Base-by-base conservation (phyloP, 129 eudicot species). In the Centaurea solstitialis region DNA sequence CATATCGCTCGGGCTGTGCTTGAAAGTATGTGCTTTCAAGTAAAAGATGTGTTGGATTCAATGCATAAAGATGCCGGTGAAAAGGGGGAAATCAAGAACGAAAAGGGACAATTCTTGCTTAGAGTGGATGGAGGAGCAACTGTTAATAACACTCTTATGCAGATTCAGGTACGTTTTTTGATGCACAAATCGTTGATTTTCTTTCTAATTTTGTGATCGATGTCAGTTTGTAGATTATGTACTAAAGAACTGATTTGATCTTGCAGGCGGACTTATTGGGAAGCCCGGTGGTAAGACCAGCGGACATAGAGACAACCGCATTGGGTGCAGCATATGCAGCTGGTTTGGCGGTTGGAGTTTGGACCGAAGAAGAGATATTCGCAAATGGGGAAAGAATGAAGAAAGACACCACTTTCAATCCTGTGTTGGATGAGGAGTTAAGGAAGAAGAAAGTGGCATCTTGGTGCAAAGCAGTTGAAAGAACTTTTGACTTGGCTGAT, bases 71-170 rank as follows among this genome's bases (percentile, higher is more conserved):
- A n/a, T n/a, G n/a, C n/a, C n/a, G n/a, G n/a, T n/a, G n/a, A n/a
- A n/a, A n/a, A n/a, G n/a, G n/a, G n/a, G n/a, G n/a, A n/a, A n/a
- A n/a, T n/a, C n/a, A n/a, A n/a, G n/a, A n/a, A n/a, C n/a, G n/a
- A n/a, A n/a, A n/a, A n/a, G n/a, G n/a, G n/a, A n/a, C n/a, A n/a
- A n/a, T n/a, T n/a, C n/a, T n/a, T n/a, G 77, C 94, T 95, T 75
- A 86, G 98, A 82, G 99, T 95, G 4, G 99, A 95, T 82, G 98
- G 99, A 13, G 99, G 99, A n/a, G 97, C 98, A 72, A 89, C 99
- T 21, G 89, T 83, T 15, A 93, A 95, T 79, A 89, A 91, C 82
- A 93, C 91, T 1, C 83, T 95, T 57, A 92, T 95, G 98, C 98
- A 92, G 68, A 91, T 96, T 88, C 99, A 96, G 99, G 99, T 96